Evolutionary conservation across 306 rosid genomes (phyloP).

Genomic region (Castanopsis chinensis): DNA sequence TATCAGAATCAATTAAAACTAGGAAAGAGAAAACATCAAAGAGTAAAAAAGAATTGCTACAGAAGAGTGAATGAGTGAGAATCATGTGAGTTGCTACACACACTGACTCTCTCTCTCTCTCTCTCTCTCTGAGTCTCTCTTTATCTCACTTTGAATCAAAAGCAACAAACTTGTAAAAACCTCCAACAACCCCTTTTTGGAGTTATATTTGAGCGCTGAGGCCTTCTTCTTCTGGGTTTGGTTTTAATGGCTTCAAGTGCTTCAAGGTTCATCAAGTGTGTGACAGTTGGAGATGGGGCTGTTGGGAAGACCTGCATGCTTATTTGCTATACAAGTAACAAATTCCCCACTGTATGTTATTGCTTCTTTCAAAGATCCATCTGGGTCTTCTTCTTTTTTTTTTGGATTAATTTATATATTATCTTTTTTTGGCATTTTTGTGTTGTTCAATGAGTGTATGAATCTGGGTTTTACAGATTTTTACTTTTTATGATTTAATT

Average conservation of each 20-base stretch:
- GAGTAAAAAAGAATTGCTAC: neutral
- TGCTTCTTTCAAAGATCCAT: conserved; percentile 27
- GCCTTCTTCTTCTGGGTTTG: conserved; percentile 13
- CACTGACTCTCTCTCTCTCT: conserved; percentile 32
- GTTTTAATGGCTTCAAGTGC: conserved; percentile 73
- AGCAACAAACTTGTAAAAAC: conserved; percentile 42
- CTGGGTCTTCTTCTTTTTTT: conserved; percentile 1
- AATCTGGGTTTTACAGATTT: conserved; percentile 40
- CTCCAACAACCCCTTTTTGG: conserved; percentile 17
- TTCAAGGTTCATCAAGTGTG: conserved; percentile 91
- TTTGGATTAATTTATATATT: neutral
- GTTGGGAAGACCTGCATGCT: conserved; percentile 97
- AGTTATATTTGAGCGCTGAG: conserved; percentile 11
- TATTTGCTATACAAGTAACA: conserved; percentile 88
- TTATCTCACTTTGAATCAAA: conserved; percentile 40
- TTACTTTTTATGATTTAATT: conserved; percentile 17
- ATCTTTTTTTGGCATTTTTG: conserved; percentile 1
- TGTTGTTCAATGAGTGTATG: neutral
- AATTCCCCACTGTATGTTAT: conserved; percentile 74
- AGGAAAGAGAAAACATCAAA: conserved; percentile 5
- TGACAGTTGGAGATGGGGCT: conserved; percentile 90
- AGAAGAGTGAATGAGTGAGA: conserved; percentile 35
- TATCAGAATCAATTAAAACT: neutral
- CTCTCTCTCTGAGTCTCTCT: conserved; percentile 35
- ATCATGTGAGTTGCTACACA: conserved; percentile 36